These are phyloP conservation scores for Clathrus columnatus DNA, from an alignment of 768 basidiomycete species.

Conservation along the genomic window DNA sequence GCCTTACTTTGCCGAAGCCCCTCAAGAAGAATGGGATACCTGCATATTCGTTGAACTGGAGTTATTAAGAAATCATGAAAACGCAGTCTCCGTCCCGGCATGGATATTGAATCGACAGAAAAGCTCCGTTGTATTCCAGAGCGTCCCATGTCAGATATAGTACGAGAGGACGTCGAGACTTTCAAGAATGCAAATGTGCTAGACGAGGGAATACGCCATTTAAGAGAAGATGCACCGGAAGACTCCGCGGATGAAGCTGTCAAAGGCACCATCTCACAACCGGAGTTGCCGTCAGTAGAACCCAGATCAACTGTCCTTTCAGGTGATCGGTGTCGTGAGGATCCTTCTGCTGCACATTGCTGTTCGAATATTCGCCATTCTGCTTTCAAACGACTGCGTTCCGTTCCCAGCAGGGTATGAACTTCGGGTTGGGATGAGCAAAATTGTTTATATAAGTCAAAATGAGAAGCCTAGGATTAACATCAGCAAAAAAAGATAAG, in stretches of 20 bases:
- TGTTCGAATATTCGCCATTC: slow-evolving; percentile 86
- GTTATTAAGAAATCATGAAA: slow-evolving; percentile 91
- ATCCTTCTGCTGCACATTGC: slow-evolving; percentile 41
- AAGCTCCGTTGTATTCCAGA: not conserved
- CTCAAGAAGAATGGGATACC: slow-evolving; percentile 84
- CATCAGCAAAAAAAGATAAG: slow-evolving; percentile 1
- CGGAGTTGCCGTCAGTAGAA: not conserved
- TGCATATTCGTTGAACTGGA: slow-evolving; percentile 94
- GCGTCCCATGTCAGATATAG: not conserved
- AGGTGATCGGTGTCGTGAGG: no score
- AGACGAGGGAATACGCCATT: slow-evolving; percentile 13
- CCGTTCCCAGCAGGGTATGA: slow-evolving; percentile 58
- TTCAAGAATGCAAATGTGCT: not conserved
- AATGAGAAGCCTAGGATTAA: slow-evolving; percentile 51
- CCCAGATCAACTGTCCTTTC: not conserved
- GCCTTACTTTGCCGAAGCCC: slow-evolving; percentile 2
- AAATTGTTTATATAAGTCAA: slow-evolving; percentile 75
- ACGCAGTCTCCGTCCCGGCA: slow-evolving; percentile 35
- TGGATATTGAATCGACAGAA: slow-evolving; percentile 6
- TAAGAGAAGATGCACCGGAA: slow-evolving; percentile 8
- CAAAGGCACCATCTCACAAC: not conserved
- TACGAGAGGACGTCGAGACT: not conserved
- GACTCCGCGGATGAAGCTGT: not conserved
- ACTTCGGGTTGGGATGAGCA: slow-evolving; percentile 85
- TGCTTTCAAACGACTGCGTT: slow-evolving; percentile 48